Percentiles rank a stretch among this genome's conserved stretches.
Conservation (phyloP, 225 moss, liverwort and hornwort species). For the Lunularia cruciata region DNA sequence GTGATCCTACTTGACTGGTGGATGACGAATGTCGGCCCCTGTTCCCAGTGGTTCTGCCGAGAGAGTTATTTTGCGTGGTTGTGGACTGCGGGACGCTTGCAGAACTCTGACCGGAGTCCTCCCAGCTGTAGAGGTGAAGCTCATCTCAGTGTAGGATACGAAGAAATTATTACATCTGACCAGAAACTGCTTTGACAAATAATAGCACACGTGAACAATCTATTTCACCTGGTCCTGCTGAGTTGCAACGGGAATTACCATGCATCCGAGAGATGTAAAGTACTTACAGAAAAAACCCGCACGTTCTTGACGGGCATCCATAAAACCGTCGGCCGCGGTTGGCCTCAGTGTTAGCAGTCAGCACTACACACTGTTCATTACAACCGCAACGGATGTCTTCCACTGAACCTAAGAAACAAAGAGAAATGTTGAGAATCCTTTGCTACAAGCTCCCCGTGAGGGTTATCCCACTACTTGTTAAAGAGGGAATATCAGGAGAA, state of each 20-base stretch:
- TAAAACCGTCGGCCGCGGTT: constrained; percentile 90
- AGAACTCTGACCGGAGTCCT: constrained; percentile 51
- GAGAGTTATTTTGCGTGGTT: constrained; percentile 44
- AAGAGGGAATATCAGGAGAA: too few relatives aligned
- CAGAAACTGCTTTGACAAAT: too few relatives aligned
- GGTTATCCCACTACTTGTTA: too few relatives aligned
- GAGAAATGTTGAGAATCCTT: neutral
- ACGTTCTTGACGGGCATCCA: constrained; percentile 65
- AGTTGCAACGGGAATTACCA: too few relatives aligned
- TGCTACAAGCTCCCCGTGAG: neutral
- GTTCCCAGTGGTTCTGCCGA: constrained; percentile 47
- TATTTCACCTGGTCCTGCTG: too few relatives aligned
- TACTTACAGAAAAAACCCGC: constrained; percentile 83
- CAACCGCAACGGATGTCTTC: constrained; percentile 62
- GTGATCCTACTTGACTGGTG: constrained; percentile 16
- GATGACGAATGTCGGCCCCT: constrained; percentile 11
- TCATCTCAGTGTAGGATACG: too few relatives aligned
- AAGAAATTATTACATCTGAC: too few relatives aligned
- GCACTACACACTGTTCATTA: constrained; percentile 51
- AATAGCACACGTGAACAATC: too few relatives aligned
- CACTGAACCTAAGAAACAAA: constrained; percentile 20
- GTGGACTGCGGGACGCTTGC: constrained; percentile 30
- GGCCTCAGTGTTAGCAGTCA: constrained; percentile 85
- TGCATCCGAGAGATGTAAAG: too few relatives aligned
- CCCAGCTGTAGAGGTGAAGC: constrained; percentile 51